These are phyloP conservation scores for Telopea speciosissima DNA, from an alignment of 177 flowering plant genomes.

Conservation along the genomic window DNA sequence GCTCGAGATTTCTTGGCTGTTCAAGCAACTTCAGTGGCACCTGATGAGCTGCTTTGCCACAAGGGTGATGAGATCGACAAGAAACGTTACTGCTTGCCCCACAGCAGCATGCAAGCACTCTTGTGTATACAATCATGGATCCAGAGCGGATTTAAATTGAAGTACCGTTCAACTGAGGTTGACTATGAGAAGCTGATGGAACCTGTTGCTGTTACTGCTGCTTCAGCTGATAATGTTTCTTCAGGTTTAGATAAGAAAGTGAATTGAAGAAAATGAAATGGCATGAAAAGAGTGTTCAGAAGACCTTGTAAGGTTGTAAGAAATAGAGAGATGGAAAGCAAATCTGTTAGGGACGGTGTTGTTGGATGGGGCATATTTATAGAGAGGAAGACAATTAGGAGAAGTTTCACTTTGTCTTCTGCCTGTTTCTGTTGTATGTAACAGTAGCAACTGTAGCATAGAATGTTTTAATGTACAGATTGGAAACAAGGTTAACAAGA, in stretches of 20 bases:
- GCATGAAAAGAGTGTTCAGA: background rate
- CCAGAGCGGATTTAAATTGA: conserved; percentile 60
- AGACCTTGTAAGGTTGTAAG: conserved; percentile 2
- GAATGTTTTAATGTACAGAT: conserved; percentile 11
- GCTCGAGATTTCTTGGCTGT: conserved; percentile 89
- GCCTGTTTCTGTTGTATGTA: conserved; percentile 13
- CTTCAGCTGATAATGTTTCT: conserved; percentile 19
- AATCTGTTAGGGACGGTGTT: background rate
- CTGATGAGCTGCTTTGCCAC: conserved; percentile 65
- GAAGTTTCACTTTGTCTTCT: background rate
- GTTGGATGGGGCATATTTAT: background rate
- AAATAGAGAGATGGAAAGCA: background rate
- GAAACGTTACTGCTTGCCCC: conserved; percentile 51
- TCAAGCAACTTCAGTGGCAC: conserved; percentile 68
- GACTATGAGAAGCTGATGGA: conserved; percentile 78
- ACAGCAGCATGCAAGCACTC: conserved; percentile 45
- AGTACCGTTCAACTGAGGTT: conserved; percentile 56
- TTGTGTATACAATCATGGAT: conserved; percentile 82
- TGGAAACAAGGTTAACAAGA: conserved; percentile 4
- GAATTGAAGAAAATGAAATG: conserved; percentile 17
- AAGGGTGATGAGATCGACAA: conserved; percentile 72
- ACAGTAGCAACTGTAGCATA: conserved; percentile 1
- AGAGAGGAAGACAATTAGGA: background rate
- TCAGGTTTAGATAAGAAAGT: conserved; percentile 43
- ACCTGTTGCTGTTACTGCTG: conserved; percentile 46